Percentiles rank a stretch among this genome's conserved stretches.
phyloP scores from a whole-genome alignment of 1,284 basidiomycete genomes.

The Waitea zeae region DNA sequence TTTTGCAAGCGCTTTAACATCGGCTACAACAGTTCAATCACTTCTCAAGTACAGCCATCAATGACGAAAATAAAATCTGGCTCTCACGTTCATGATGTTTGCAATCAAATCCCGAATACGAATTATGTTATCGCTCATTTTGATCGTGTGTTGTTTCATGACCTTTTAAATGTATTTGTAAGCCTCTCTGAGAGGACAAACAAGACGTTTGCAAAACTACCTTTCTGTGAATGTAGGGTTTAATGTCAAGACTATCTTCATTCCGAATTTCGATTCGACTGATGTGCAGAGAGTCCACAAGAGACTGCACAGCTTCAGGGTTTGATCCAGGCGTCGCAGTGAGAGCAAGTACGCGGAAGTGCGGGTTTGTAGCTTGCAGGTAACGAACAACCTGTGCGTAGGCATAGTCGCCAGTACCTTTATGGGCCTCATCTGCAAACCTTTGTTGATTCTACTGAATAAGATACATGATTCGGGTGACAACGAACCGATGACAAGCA shows the following conservation, averaged over 20 bases:
- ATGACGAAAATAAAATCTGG: not conserved
- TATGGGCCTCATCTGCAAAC: conserved; percentile 82
- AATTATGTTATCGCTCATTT: conserved; percentile 41
- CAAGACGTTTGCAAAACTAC: conserved; percentile 17
- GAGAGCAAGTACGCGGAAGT: conserved; percentile 85
- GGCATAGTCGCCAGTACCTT: conserved; percentile 84
- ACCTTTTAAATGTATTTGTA: conserved; percentile 16
- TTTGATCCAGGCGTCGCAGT: conserved; percentile 90
- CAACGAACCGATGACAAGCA: conserved; percentile 60
- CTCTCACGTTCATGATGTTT: conserved; percentile 55
- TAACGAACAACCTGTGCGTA: conserved; percentile 84
- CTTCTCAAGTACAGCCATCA: too few relatives aligned
- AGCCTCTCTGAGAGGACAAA: too few relatives aligned
- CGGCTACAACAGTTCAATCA: not conserved
- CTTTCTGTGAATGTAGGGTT: conserved; percentile 82
- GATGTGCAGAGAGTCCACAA: conserved; percentile 95
- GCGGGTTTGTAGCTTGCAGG: conserved; percentile 86
- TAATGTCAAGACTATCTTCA: conserved; percentile 81
- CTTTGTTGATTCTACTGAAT: not conserved
- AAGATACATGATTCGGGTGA: not conserved
- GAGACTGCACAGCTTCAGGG: conserved; percentile 73
- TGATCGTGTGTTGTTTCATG: conserved; percentile 54
- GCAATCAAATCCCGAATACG: conserved; percentile 39
- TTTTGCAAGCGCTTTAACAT: conserved; percentile 13
- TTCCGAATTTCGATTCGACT: conserved; percentile 91